Evolutionary conservation across 1,284 basidiomycete species (phyloP), one percentile per base, ranked within the genome.

Genomic region (Abortiporus biennis): DNA sequence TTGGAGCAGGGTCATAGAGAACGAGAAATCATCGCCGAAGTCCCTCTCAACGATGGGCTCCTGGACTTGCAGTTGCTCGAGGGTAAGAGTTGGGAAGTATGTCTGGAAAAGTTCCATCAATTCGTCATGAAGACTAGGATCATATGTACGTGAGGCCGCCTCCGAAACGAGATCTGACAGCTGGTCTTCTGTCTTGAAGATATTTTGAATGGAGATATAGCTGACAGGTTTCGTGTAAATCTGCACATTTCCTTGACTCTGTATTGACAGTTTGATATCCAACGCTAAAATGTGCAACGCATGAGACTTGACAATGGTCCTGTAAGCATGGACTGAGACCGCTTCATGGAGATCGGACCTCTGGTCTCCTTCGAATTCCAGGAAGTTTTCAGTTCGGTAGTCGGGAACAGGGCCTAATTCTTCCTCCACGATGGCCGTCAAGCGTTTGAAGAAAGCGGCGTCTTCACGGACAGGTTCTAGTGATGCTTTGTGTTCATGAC

Each of bases 21-120:
- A 94, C 4, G 81, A 65, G 55, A 92, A 97, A 44, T 76, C 69
- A 44, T 88, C 80, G 2, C 93, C 93, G 50, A 84, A 91, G 29
- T 84, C 78, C 27, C 90, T 78, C 49, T 90, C 80, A 9, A 76
- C 70, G 8, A 74, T 54, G 2, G 84, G 75, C 22, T 76, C 74
- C 20, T 80, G 76, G 0, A 73, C 71, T 38, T 79, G 78, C 32
- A 93, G 63, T 35, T 84, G 80, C 21, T 81, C 73, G 17, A 86
- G 57, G 1, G 67, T 65, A 33, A 89, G 64, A 0, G 72, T 71
- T 2, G 74, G 70, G 54, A 83, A 80, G 17, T 68, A 54, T 0
- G 49, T 52, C 22, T 68, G 63, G 29, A 84, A 59, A 17, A 68
- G 57, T 5, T 67, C 66, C 8, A 66, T 57, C 17, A 85, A 61